A percentile compares a stretch with the other conserved stretches of the same genome.
Evolutionary conservation across 192 early-diverging fungal genomes (phyloP).

Genomic region (Funneliformis geosporum): DNA sequence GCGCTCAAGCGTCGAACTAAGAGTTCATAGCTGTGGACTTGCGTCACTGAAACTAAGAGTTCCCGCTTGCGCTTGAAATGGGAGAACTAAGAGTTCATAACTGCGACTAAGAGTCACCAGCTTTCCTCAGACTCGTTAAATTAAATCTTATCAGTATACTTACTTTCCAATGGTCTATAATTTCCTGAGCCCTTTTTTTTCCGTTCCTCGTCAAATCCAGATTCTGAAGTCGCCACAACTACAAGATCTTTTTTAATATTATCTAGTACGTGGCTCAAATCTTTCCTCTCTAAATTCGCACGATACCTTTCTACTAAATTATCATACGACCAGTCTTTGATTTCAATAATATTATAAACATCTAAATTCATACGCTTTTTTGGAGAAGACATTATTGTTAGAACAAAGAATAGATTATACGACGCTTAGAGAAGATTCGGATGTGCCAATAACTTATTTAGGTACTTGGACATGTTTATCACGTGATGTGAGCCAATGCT

Average conservation of each 20-base stretch:
- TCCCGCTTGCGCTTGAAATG: background rate
- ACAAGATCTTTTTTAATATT: conserved; percentile 1
- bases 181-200: conserved; percentile 23
- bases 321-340: background rate
- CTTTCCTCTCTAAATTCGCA: background rate
- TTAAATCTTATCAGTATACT: background rate
- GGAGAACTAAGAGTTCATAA: background rate
- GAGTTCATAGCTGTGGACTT: too few species aligned
- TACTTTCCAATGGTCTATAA: conserved; percentile 10
- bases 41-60: too few species aligned
- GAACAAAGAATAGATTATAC: too few species aligned
- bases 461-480: too few species aligned
- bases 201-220: conserved; percentile 16
- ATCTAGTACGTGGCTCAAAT: background rate
- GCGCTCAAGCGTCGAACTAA: background rate
- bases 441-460: too few species aligned
- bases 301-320: background rate
- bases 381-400: too few species aligned
- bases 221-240: background rate
- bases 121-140: too few species aligned
- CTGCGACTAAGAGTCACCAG: too few species aligned
- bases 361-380: too few species aligned
- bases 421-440: too few species aligned
- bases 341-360: background rate
- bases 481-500: too few species aligned